Conservation (phyloP, 2,329 filamentous ascomycete genomes). For the Cordyceps tenuipes region DNA sequence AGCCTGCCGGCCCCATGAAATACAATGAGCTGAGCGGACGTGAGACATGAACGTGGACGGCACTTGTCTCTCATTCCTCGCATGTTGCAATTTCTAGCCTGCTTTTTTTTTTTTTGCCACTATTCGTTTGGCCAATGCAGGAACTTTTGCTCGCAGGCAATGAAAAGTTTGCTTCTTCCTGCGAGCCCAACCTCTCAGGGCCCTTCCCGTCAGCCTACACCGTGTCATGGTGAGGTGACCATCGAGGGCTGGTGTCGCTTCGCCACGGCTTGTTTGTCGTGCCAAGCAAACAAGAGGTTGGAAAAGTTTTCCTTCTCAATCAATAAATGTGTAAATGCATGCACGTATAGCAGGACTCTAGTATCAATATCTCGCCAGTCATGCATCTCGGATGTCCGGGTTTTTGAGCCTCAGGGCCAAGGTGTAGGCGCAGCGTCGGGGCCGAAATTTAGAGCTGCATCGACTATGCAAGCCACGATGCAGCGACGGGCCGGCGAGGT, state of each 20-base stretch:
- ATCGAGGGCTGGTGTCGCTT: slow-evolving; percentile 5
- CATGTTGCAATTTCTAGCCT: not conserved
- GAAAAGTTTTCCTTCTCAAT: not conserved
- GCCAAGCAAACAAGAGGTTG: not conserved
- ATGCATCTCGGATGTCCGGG: not conserved
- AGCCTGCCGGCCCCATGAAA: not conserved
- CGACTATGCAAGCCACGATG: not conserved
- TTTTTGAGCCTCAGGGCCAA: not conserved
- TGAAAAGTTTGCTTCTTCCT: not conserved
- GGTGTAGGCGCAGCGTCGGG: not conserved
- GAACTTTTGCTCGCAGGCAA: not conserved
- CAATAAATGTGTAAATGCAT: not conserved
- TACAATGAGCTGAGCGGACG: not conserved
- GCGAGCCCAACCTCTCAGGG: not conserved
- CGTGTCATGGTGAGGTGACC: not conserved
- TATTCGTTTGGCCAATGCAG: not conserved
- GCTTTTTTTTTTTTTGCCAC: not conserved
- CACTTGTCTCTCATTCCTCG: not conserved
- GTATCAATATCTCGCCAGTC: slow-evolving; percentile 6
- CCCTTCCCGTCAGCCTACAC: not conserved
- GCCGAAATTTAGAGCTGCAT: not conserved
- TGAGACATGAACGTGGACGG: not conserved
- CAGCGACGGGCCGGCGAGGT: slow-evolving; percentile 4
- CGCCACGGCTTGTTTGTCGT: slow-evolving; percentile 6
- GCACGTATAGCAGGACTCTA: not conserved